phyloP scores from a whole-genome alignment of 306 rosid species.

The Aeschynomene evenia region DNA sequence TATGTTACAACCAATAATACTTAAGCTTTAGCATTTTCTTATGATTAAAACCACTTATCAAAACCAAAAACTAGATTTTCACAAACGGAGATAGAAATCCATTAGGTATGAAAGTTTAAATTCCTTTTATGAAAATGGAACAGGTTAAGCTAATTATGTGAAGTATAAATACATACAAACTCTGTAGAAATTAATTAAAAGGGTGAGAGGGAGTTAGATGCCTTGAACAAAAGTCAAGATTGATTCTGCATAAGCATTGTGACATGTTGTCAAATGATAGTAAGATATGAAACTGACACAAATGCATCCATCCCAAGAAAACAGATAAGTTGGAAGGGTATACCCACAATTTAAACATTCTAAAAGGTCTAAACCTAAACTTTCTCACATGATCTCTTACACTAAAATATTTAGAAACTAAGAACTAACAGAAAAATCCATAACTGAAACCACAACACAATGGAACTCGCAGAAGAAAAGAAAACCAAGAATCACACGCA shows the following conservation, averaged over 20 bases:
- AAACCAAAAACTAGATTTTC: background rate
- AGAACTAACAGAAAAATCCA: too few species aligned
- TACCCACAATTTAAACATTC: background rate
- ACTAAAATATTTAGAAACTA: background rate
- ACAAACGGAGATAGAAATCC: background rate
- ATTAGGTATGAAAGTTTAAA: background rate
- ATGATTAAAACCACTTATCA: background rate
- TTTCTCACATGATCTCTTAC: background rate
- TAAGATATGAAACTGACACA: background rate
- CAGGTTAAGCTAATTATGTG: background rate
- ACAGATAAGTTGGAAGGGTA: background rate
- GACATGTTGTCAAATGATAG: background rate
- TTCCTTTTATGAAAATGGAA: background rate
- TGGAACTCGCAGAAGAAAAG: background rate
- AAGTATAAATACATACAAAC: background rate
- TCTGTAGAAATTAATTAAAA: background rate
- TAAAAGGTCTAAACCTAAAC: background rate
- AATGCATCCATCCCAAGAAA: background rate
- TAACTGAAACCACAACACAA: background rate
- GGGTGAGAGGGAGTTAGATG: background rate
- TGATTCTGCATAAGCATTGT: background rate
- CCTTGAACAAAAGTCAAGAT: background rate
- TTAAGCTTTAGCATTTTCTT: background rate
- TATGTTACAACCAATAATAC: too few species aligned
- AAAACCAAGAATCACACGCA: constrained; percentile 1